These are phyloP conservation scores for Magnaporthiopsis poae DNA, from an alignment of 2,329 filamentous ascomycete genomes.

Conservation along the genomic window DNA sequence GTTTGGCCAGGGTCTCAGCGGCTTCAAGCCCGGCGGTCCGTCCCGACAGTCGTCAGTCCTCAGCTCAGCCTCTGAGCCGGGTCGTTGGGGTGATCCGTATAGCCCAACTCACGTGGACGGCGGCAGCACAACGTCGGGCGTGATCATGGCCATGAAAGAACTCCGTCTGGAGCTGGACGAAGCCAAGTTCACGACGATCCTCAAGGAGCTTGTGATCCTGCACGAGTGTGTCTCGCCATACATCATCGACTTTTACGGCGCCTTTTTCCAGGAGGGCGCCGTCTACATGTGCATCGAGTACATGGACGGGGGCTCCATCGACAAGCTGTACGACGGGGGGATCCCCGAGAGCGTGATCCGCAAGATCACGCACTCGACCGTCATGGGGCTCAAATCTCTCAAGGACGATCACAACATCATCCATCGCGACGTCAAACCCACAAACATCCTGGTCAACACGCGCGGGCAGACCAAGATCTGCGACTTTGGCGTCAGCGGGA, in stretches of 20 bases:
- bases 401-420: constrained; percentile 99
- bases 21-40: constrained; percentile 28
- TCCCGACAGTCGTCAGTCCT: constrained; percentile 24
- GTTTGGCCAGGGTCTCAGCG: constrained; percentile 48
- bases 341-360: constrained; percentile 79
- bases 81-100: neutral
- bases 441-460: constrained; percentile 91
- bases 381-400: constrained; percentile 81
- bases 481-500: constrained; percentile 94
- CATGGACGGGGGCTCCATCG: constrained; percentile 96
- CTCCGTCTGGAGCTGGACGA: constrained; percentile 92
- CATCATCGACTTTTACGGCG: constrained; percentile 97
- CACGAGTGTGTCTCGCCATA: constrained; percentile 91
- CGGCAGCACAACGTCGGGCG: constrained; percentile 43
- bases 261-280: constrained; percentile 96
- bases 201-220: constrained; percentile 93
- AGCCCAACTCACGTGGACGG: neutral
- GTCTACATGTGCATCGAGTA: constrained; percentile 99
- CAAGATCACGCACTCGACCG: constrained; percentile 82
- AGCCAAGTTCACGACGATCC: constrained; percentile 89
- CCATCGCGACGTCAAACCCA: constrained; percentile 95
- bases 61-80: neutral
- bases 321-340: constrained; percentile 86
- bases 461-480: constrained; percentile 93
- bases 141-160: constrained; percentile 98